Conservation (phyloP, 2,329 filamentous ascomycete genomes). For the Pseudocercospora crystallina region DNA sequence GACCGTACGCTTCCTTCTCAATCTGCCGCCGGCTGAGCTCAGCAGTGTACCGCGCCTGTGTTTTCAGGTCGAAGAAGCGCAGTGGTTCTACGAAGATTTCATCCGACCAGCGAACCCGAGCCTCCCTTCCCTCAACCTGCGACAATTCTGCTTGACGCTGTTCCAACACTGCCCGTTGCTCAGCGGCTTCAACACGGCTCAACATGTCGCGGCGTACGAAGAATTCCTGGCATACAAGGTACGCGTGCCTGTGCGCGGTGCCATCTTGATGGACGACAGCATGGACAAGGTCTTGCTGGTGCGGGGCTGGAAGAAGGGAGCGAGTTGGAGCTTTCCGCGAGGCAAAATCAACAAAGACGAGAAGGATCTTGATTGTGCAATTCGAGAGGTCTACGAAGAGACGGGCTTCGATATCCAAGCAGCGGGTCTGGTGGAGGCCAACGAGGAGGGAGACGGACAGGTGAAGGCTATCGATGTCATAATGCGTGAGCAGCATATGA, state of each 20-base stretch:
- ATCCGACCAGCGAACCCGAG: slow-evolving; percentile 76
- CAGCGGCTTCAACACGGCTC: slow-evolving; percentile 73
- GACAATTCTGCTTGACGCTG: slow-evolving; percentile 83
- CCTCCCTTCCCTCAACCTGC: slow-evolving; percentile 80
- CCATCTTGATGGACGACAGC: slow-evolving; percentile 86
- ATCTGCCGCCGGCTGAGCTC: slow-evolving; percentile 88
- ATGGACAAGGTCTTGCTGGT: slow-evolving; percentile 95
- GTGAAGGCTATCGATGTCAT: slow-evolving; percentile 84
- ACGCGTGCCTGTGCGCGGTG: slow-evolving; percentile 87
- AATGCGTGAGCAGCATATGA: slow-evolving; percentile 90
- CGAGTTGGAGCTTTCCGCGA: slow-evolving; percentile 93
- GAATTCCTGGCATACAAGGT: slow-evolving; percentile 95
- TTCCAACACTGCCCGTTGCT: slow-evolving; percentile 93
- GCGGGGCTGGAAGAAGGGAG: slow-evolving; percentile 95
- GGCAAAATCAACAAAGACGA: slow-evolving; percentile 99
- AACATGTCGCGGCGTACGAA: slow-evolving; percentile 80
- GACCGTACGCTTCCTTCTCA: slow-evolving; percentile 96
- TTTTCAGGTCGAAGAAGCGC: slow-evolving; percentile 97
- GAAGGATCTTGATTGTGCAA: slow-evolving; percentile 86
- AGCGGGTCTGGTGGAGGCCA: slow-evolving; percentile 70
- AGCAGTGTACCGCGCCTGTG: slow-evolving; percentile 89
- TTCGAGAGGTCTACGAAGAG: slow-evolving; percentile 94
- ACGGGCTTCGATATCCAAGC: slow-evolving; percentile 81
- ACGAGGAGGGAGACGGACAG: slow-evolving; percentile 54
- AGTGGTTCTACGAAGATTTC: slow-evolving; percentile 99